Evolutionary conservation across 306 rosid species (phyloP), one percentile per base, ranked within the genome.

Genomic region (Hippophae tibetana): DNA sequence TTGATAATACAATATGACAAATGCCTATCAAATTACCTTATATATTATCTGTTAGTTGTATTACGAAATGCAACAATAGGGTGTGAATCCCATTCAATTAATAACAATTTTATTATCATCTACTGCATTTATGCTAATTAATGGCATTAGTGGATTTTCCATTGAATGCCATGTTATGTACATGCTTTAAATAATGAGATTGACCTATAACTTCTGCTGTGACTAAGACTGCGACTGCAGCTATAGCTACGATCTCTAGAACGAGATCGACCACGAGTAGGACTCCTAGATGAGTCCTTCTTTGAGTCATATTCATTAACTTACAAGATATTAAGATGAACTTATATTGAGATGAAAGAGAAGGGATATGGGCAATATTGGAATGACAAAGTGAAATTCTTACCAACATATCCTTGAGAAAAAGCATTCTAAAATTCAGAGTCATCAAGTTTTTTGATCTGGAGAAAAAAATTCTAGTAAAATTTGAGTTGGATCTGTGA

Each of bases 401-500:
- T 86, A 93, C 99, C 0, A 79, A 93, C 95, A 75, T 75, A 86
- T 7, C 77, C 64, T 73, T 76, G 80, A 58, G 95, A 77, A 80
- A 93, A 93, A 47, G 99, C 99, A 79, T 93, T 93, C 38, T 90
- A 83, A 38, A 93, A 93, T 81, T 93, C 97, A 93, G 75, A n/a
- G n/a, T 87, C 99, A 63, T 89, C 99, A 70, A 88, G 99, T 65
- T 93, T 93, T 72, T 89, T 93, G 54, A 93, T 79, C 99, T 93
- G 89, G 76, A 78, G 44, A 13, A 9, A 54, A 13, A 9, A 23
- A 53, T 43, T 31, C 5, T 9, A 65, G 13, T 10, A 10, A 57
- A 25, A 44, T 58, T 31, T 74, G n/a, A n/a, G n/a, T n/a, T n/a
- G n/a, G n/a, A n/a, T n/a, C n/a, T n/a, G n/a, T n/a, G n/a, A n/a